Conservation (phyloP, 2,329 filamentous ascomycete species). For the Raffaelea albimanens region DNA sequence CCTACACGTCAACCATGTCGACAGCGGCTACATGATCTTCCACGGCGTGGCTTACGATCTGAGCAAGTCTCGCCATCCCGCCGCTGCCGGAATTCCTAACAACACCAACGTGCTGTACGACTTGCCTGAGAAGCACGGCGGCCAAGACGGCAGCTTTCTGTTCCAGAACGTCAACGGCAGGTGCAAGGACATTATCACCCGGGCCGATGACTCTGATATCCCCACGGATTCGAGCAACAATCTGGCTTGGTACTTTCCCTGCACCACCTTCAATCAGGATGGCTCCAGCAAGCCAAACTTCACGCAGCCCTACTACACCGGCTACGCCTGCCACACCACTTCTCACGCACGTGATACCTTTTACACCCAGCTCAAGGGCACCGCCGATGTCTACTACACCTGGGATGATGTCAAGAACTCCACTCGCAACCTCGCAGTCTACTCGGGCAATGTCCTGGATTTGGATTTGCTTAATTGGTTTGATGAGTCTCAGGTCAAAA, state of each 20-base stretch:
- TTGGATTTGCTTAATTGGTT: slow-evolving; percentile 85
- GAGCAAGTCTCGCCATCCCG: slow-evolving; percentile 64
- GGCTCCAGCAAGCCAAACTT: slow-evolving; percentile 70
- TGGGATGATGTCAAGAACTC: slow-evolving; percentile 90
- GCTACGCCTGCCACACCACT: slow-evolving; percentile 84
- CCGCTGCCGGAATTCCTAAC: slow-evolving; percentile 64
- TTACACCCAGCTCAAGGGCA: slow-evolving; percentile 55
- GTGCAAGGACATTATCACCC: slow-evolving; percentile 83
- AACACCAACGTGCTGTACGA: slow-evolving; percentile 80
- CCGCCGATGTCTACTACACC: slow-evolving; percentile 88
- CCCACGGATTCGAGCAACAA: slow-evolving; percentile 64
- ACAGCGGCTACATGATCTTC: slow-evolving; percentile 84
- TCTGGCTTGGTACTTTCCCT: slow-evolving; percentile 96
- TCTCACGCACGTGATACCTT: slow-evolving; percentile 59
- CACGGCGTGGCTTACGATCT: slow-evolving; percentile 88
- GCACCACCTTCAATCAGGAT: slow-evolving; percentile 84
- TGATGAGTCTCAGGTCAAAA: slow-evolving; percentile 67
- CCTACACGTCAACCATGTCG: slow-evolving; percentile 74
- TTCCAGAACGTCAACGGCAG: slow-evolving; percentile 98
- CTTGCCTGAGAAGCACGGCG: slow-evolving; percentile 68
- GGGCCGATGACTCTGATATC: slow-evolving; percentile 61
- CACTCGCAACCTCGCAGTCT: slow-evolving; percentile 85
- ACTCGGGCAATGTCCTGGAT: slow-evolving; percentile 88
- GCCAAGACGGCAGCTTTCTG: slow-evolving; percentile 90
- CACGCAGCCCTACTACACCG: slow-evolving; percentile 66